Evolutionary conservation across 2,329 filamentous ascomycete species (phyloP).

Genomic region (Zalaria obscura): DNA sequence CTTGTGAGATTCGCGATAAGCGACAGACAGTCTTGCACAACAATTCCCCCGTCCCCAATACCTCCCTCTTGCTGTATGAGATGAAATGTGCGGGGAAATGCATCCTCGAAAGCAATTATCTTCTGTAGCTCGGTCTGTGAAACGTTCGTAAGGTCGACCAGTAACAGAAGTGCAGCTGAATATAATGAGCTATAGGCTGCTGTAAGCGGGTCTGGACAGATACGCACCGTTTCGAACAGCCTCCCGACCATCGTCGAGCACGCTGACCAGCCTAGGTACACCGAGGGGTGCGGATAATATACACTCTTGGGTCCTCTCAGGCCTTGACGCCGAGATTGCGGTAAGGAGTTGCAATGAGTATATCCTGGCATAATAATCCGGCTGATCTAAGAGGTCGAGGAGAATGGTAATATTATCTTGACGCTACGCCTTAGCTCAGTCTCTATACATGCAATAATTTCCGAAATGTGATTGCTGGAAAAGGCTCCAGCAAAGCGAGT

Average conservation of each 20-base stretch:
- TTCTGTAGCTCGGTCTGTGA: conserved; percentile 84
- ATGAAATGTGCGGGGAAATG: conserved; percentile 73
- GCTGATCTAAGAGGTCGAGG: conserved; percentile 73
- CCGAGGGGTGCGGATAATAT: conserved; percentile 80
- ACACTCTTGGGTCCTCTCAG: conserved; percentile 88
- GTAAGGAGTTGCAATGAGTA: conserved; percentile 84
- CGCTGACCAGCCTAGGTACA: conserved; percentile 70
- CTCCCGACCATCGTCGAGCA: conserved; percentile 74
- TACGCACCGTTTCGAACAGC: conserved; percentile 60
- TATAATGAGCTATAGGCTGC: neutral
- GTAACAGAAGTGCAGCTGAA: conserved; percentile 62
- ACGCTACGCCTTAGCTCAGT: conserved; percentile 47
- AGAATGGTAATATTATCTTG: conserved; percentile 93
- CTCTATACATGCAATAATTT: conserved; percentile 7
- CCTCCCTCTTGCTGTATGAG: conserved; percentile 74
- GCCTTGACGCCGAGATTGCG: conserved; percentile 70
- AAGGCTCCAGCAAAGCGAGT: conserved; percentile 1
- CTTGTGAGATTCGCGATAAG: conserved; percentile 78
- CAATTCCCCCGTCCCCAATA: conserved; percentile 66
- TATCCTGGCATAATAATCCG: conserved; percentile 57
- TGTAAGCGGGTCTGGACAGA: neutral
- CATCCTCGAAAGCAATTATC: conserved; percentile 86
- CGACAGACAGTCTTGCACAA: conserved; percentile 86
- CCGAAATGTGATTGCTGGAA: neutral
- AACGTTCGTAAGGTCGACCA: conserved; percentile 70